Evolutionary conservation across 768 basidiomycete species (phyloP), one percentile per base, ranked within the genome.

Genomic region (Imleria badia): DNA sequence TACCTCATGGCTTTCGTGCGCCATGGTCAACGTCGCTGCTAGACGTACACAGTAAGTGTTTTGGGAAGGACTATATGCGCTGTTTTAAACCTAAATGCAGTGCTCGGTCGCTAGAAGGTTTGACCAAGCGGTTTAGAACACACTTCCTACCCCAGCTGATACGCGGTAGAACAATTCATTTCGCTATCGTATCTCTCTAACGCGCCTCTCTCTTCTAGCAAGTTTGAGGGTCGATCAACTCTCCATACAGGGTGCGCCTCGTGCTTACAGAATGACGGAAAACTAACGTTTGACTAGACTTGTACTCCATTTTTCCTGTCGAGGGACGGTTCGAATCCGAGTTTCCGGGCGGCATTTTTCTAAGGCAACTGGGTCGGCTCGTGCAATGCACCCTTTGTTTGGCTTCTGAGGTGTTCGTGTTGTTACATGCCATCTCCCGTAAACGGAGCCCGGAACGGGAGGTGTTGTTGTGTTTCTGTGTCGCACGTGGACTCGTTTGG

Each of bases 81-180:
- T 13, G 15, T 48, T 19, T 29, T 58, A n/a, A 60, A 39, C 22
- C 19, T 38, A n/a, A 17, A 15, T 8, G 8, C 59, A 72, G 60
- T 51, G 58, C 22, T 52, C 56, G 42, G 51, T 68, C 51, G 15
- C 44, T 45, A n/a, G 65, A 63, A 29, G 1, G 45, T 1, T 45
- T 75, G 35, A 60, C 52, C 11, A 73, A 67, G 1, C 66, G 69
- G 40, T 62, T 79, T 2, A 72, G 75, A 42, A 65, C 67, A 5
- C 61, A 75, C 52, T 77, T 77, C 50, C 56, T 76, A 15, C 79
- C 79, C 0, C 64, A 63, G 34, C 54, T 80, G 6, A 75, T 71
- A 17, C 55, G 61, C 62, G 75, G 79, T 77, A 48, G 45, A 40
- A 20, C 7, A 6, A 8, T 42, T 36, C 5, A 20, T 42, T 33